phyloP scores from a whole-genome alignment of 768 basidiomycete genomes.

The Mycena leptocephala region DNA sequence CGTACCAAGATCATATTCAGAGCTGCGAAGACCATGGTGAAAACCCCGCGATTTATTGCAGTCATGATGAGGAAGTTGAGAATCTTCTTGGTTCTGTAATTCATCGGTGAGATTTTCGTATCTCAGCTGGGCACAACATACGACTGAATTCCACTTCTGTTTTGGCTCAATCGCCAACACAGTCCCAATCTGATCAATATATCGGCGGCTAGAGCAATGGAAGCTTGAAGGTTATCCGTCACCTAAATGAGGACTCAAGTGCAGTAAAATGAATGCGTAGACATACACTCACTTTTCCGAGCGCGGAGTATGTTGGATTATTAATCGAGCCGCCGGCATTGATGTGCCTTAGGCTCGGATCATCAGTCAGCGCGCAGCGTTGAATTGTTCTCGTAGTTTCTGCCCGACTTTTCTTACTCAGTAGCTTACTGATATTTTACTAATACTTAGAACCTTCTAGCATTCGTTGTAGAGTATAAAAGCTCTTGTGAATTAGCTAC shows the following conservation, averaged over 20 bases:
- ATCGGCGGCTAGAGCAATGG: not conserved
- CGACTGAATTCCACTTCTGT: slow-evolving; percentile 13
- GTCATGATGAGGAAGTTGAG: slow-evolving; percentile 27
- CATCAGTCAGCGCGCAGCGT: slow-evolving; percentile 1
- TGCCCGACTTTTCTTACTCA: not conserved
- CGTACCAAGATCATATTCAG: slow-evolving; percentile 16
- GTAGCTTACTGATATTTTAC: too few species aligned
- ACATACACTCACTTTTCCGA: not conserved
- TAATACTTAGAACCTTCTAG: not conserved
- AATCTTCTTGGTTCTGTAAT: not conserved
- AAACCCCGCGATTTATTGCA: slow-evolving; percentile 14
- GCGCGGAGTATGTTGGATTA: not conserved
- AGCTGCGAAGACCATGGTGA: slow-evolving; percentile 6
- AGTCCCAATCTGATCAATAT: slow-evolving; percentile 10
- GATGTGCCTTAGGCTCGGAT: slow-evolving; percentile 1
- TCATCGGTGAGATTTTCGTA: not conserved
- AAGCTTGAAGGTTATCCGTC: slow-evolving; percentile 3
- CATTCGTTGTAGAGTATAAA: slow-evolving; percentile 4
- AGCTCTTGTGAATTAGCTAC: too few species aligned
- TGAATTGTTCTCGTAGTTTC: not conserved
- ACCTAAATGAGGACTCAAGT: not conserved
- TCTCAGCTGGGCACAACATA: not conserved
- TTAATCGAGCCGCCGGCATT: not conserved
- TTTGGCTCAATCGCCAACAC: slow-evolving; percentile 11
- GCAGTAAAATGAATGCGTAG: not conserved